phyloP scores from a whole-genome alignment of 768 basidiomycete species.

The Gloeopeniophorella convolvens region DNA sequence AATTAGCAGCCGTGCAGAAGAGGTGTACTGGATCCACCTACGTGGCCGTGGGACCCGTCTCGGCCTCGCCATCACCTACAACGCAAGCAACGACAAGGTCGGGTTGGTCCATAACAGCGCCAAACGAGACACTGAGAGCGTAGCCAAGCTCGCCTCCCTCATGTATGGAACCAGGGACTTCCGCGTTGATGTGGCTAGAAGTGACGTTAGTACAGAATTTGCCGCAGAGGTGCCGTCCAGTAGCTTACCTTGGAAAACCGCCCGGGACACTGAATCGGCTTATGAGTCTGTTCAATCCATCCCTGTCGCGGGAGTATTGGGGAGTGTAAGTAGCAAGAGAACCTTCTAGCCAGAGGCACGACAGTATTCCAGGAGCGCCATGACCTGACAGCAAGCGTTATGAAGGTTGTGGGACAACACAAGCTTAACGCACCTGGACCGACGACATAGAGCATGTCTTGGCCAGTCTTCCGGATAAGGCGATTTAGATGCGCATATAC shows the following conservation, averaged over 20 bases:
- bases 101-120: slow-evolving; percentile 88
- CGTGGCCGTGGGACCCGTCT: slow-evolving; percentile 71
- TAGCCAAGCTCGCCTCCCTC: slow-evolving; percentile 92
- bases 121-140: slow-evolving; percentile 79
- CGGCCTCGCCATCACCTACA: slow-evolving; percentile 86
- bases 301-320: slow-evolving; percentile 46
- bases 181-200: slow-evolving; percentile 69
- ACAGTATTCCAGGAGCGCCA: slow-evolving; percentile 83
- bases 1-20: neutral
- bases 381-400: slow-evolving; percentile 41
- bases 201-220: no score
- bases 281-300: slow-evolving; percentile 63
- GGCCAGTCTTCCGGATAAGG: slow-evolving; percentile 49
- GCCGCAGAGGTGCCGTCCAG: neutral
- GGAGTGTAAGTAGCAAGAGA: slow-evolving; percentile 55
- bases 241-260: slow-evolving; percentile 68
- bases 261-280: slow-evolving; percentile 73
- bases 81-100: slow-evolving; percentile 75
- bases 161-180: slow-evolving; percentile 86
- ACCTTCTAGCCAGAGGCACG: slow-evolving; percentile 82
- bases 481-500: slow-evolving; percentile 48
- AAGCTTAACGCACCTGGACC: slow-evolving; percentile 51
- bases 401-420: neutral
- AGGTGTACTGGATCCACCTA: slow-evolving; percentile 16
- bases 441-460: slow-evolving; percentile 69